Percentiles rank a stretch among this genome's conserved stretches.
phyloP scores from a whole-genome alignment of 2,329 filamentous ascomycete genomes.

The Amauroascus verrucosus region DNA sequence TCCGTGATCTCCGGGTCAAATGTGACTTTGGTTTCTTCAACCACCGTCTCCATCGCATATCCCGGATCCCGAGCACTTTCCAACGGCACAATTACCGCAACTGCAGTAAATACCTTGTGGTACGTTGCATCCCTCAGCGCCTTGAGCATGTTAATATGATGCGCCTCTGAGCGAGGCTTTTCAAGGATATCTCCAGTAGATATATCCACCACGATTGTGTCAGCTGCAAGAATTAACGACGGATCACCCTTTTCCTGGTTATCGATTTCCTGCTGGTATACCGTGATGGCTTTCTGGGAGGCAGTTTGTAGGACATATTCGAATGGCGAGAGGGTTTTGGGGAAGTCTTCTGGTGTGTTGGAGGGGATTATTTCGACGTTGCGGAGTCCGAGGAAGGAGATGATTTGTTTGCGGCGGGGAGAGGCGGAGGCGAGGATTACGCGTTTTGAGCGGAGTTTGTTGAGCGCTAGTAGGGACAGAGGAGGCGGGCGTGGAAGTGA shows the following conservation, averaged over 20 bases:
- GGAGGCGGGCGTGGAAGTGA: conserved; percentile 41
- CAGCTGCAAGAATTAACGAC: conserved; percentile 75
- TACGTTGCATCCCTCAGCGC: conserved; percentile 63
- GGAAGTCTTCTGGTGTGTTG: conserved; percentile 70
- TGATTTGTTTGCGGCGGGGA: conserved; percentile 69
- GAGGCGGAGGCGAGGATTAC: conserved; percentile 86
- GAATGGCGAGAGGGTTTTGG: conserved; percentile 68
- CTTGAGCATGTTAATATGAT: conserved; percentile 77
- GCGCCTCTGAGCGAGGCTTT: conserved; percentile 72
- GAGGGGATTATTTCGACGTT: conserved; percentile 80
- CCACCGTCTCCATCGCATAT: conserved; percentile 68
- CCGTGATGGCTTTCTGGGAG: conserved; percentile 66
- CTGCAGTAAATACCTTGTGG: conserved; percentile 78
- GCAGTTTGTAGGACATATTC: conserved; percentile 90
- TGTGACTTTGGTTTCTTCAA: conserved; percentile 84
- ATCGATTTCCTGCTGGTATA: conserved; percentile 53
- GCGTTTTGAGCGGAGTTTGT: conserved; percentile 63
- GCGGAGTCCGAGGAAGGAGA: conserved; percentile 66
- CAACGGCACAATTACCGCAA: conserved; percentile 72
- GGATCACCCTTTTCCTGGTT: conserved; percentile 56
- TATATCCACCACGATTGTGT: conserved; percentile 72
- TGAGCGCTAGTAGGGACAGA: conserved; percentile 69
- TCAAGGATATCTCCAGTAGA: conserved; percentile 69
- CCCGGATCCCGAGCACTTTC: conserved; percentile 73
- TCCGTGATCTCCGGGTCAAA: conserved; percentile 69